Base-by-base conservation (phyloP, 371 early-diverging fungal genomes). In the Mortierella sp. region DNA sequence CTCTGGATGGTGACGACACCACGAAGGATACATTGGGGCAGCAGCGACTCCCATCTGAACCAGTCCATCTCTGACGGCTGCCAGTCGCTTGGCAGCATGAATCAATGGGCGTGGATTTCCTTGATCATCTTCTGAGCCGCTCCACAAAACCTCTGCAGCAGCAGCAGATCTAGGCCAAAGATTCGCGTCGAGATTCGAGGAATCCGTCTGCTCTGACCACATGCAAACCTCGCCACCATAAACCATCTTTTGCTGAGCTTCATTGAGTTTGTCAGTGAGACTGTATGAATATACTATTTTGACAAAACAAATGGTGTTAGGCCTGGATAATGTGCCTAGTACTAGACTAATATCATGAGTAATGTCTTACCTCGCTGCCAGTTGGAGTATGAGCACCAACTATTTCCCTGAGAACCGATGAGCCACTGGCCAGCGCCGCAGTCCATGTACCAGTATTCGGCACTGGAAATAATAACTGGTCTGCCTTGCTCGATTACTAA, bases 121-220 rank as follows among this genome's bases (percentile, higher is more conserved):
- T n/a, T 82, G 68, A 26, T 74, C 74, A 47, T 90, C 90, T 26
- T 85, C 72, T 61, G 84, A 83, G 17, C 93, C 94, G 15, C 91
- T 89, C 95, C 95, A 95, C 34, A 89, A 85, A 9, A 72, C 75
- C 83, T 95, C 95, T n/a, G 93, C 94, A 40, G 90, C 90, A 15
- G 94, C 92, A 7, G 92, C 84, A 47, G 91, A 69, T 29, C 94
- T 90, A 29, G 94, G 94, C 94, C 94, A 95, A n/a, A 93, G 75
- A 9, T 84, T 83, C 2, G 78, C 51, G 73, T 94, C 93, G 4
- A 94, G 76, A 45, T 88, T 87, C 17, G 84, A 83, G 32, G 83
- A 68, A 68, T 93, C 94, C 7, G 86, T 79, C 75, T 93, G 94
- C 69, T 95, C 95, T 6, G 89, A 75, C 95, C 95, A 95, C 57